phyloP scores from a whole-genome alignment of 1,284 basidiomycete species.

The Chalciporus piperatoides region DNA sequence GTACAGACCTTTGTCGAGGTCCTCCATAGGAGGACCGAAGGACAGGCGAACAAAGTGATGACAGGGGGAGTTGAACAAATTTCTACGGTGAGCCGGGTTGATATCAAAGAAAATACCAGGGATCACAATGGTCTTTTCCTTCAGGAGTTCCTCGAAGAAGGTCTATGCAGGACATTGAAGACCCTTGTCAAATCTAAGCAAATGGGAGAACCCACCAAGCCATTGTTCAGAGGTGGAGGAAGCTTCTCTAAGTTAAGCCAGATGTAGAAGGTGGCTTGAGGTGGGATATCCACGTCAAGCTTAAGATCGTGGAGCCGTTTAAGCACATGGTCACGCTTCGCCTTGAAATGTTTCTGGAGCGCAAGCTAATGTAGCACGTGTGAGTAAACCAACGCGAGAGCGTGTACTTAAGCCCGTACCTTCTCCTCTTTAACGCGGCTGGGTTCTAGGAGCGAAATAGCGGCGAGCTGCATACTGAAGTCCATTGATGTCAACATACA shows the following conservation, averaged over 20 bases:
- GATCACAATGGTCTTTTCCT: constrained; percentile 87
- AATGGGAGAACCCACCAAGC: constrained; percentile 52
- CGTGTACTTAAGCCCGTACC: constrained; percentile 29
- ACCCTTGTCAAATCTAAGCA: neutral
- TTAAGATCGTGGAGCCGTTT: constrained; percentile 75
- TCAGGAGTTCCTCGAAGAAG: constrained; percentile 93
- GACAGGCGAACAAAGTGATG: constrained; percentile 85
- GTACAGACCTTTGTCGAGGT: constrained; percentile 71
- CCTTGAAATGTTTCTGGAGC: constrained; percentile 85
- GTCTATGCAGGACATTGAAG: constrained; percentile 43
- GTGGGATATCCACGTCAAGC: constrained; percentile 73
- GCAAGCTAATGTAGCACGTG: constrained; percentile 45
- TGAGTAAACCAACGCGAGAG: constrained; percentile 1
- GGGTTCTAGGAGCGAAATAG: constrained; percentile 76
- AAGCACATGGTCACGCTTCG: constrained; percentile 88
- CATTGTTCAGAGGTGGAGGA: constrained; percentile 81
- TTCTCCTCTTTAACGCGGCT: constrained; percentile 69
- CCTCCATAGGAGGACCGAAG: constrained; percentile 83
- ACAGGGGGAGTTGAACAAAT: constrained; percentile 89
- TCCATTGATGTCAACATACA: neutral
- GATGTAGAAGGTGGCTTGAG: constrained; percentile 82
- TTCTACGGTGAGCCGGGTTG: constrained; percentile 78
- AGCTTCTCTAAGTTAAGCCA: constrained; percentile 84
- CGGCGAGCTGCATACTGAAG: constrained; percentile 76
- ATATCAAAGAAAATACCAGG: constrained; percentile 91